phyloP scores from a whole-genome alignment of 345 rosid species.

The Eucalyptus sp. region DNA sequence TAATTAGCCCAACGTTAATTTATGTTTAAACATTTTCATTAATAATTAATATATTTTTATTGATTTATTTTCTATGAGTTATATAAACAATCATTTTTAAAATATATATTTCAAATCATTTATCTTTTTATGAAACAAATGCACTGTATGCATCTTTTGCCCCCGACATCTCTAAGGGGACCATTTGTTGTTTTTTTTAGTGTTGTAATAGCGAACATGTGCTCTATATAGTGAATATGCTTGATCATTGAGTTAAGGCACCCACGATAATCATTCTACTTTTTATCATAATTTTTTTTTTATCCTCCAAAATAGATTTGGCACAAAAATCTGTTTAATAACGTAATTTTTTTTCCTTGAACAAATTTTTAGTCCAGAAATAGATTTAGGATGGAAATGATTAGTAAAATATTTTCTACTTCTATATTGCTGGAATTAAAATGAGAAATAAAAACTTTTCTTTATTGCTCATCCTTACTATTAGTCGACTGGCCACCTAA shows the following conservation, averaged over 20 bases:
- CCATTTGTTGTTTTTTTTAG: neutral
- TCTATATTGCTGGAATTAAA: no score
- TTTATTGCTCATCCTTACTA: no score
- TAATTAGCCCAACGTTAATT: neutral
- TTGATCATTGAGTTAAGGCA: neutral
- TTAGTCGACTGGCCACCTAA: fast-evolving
- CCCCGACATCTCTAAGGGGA: neutral
- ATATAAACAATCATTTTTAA: neutral
- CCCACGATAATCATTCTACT: no score
- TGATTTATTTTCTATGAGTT: neutral
- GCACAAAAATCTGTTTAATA: no score
- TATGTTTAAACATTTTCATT: neutral
- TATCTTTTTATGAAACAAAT: neutral
- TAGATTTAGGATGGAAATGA: no score
- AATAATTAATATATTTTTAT: neutral
- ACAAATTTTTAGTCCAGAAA: no score
- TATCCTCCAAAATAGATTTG: no score
- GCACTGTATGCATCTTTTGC: neutral
- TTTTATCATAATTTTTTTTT: no score
- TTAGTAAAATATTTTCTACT: fast-evolving
- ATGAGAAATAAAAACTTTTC: no score
- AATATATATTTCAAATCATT: neutral
- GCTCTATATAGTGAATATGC: neutral
- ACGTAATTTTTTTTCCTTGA: fast-evolving
- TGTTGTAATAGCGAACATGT: neutral